Evolutionary conservation across 176 grass and related monocot genomes (phyloP).

Genomic region (Saccharum officinarum): DNA sequence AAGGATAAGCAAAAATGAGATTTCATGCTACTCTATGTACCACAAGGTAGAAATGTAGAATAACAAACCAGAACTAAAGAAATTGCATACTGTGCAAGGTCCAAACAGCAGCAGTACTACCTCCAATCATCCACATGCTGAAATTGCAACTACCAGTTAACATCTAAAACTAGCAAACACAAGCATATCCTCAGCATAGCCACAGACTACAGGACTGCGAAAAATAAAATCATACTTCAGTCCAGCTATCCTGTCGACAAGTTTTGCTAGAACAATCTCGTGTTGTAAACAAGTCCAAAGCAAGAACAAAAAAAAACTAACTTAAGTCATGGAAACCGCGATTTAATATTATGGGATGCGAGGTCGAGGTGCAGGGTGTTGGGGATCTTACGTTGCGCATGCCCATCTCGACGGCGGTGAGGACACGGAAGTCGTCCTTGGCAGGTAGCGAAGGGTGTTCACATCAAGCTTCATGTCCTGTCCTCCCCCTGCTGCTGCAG

Average conservation of each 20-base stretch:
- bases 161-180: background rate
- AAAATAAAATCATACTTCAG: conserved; percentile 50
- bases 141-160: background rate
- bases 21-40: background rate
- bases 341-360: background rate
- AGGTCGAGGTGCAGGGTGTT: background rate
- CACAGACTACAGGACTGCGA: background rate
- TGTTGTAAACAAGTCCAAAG: conserved; percentile 46
- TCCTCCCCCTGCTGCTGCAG: background rate
- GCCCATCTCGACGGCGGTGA: conserved; percentile 90
- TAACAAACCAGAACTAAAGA: background rate
- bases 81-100: background rate
- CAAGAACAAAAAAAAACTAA: too few relatives aligned
- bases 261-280: conserved; percentile 79
- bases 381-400: conserved; percentile 75
- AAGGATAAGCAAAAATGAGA: background rate
- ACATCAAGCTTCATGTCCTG: conserved; percentile 81
- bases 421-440: conserved; percentile 92
- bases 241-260: conserved; percentile 84
- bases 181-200: background rate
- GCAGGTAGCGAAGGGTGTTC: conserved; percentile 77
- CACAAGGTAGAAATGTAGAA: background rate
- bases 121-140: background rate
- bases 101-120: background rate
- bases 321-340: background rate